Conservation (phyloP, 345 rosid species). For the Syzygium aromaticum region DNA sequence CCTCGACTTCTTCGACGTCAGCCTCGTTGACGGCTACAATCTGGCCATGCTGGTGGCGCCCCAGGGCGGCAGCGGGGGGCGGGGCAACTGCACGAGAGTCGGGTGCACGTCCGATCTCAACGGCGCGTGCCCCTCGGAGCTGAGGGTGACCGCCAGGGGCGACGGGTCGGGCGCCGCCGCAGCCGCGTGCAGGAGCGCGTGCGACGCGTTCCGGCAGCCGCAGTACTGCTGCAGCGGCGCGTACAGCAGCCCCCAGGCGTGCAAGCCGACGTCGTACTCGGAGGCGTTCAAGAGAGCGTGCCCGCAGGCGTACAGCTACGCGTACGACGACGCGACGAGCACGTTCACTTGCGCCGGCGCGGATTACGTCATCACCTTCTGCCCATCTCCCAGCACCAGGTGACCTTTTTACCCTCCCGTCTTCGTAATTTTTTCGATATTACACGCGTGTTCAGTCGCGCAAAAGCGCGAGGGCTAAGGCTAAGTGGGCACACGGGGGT, state of each 20-base stretch:
- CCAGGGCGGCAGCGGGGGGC: conserved; percentile 54
- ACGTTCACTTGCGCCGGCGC: conserved; percentile 88
- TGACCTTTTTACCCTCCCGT: conserved; percentile 4
- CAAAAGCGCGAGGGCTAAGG: not conserved
- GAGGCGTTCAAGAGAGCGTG: conserved; percentile 67
- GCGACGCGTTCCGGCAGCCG: conserved; percentile 70
- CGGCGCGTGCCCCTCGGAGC: conserved; percentile 72
- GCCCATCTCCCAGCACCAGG: conserved; percentile 80
- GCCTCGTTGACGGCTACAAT: conserved; percentile 95
- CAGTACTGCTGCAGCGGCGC: conserved; percentile 88
- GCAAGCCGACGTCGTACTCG: conserved; percentile 80
- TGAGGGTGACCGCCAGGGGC: conserved; percentile 39
- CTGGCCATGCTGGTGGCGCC: conserved; percentile 76
- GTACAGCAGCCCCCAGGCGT: conserved; percentile 52
- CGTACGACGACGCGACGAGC: conserved; percentile 86
- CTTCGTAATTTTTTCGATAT: not conserved
- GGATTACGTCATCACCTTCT: conserved; percentile 77
- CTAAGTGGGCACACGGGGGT: not conserved
- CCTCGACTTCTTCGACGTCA: conserved; percentile 71
- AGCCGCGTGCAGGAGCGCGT: conserved; percentile 88
- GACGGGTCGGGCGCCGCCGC: conserved; percentile 23
- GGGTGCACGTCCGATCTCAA: conserved; percentile 78
- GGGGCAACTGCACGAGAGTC: conserved; percentile 49
- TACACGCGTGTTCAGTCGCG: too few species aligned
- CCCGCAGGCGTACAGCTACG: conserved; percentile 94